Percentiles rank a stretch among this genome's conserved stretches.
phyloP scores from a whole-genome alignment of 306 rosid genomes.

The Parietaria judaica region DNA sequence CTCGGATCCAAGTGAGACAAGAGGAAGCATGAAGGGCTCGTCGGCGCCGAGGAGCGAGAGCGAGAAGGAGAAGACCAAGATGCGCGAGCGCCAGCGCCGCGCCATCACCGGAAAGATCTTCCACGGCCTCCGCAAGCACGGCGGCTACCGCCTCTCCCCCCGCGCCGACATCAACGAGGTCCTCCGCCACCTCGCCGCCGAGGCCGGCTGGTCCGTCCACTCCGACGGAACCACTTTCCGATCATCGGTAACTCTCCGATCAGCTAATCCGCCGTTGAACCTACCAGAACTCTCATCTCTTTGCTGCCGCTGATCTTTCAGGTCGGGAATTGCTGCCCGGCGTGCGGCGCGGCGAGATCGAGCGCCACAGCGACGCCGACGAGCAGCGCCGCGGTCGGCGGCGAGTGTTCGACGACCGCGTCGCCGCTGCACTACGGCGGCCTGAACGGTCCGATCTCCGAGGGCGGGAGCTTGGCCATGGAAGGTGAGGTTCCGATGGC shows the following conservation, averaged over 20 bases:
- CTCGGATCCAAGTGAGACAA: background rate
- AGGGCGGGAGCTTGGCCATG: background rate
- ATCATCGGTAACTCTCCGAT: slow-evolving; percentile 6
- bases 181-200: slow-evolving; percentile 39
- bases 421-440: slow-evolving; percentile 14
- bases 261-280: background rate
- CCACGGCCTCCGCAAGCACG: slow-evolving; percentile 42
- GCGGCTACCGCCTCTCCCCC: slow-evolving; percentile 37
- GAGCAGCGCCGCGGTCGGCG: slow-evolving; percentile 17
- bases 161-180: slow-evolving; percentile 49
- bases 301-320: background rate
- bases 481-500: slow-evolving; percentile 13
- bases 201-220: slow-evolving; percentile 40
- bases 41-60: slow-evolving; percentile 27
- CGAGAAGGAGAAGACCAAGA: slow-evolving; percentile 48
- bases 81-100: slow-evolving; percentile 46
- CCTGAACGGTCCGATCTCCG: slow-evolving; percentile 8
- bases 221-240: slow-evolving; percentile 48
- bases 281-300: background rate
- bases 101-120: slow-evolving; percentile 48
- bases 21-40: background rate
- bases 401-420: slow-evolving; percentile 33
- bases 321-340: slow-evolving; percentile 32
- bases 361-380: slow-evolving; percentile 20
- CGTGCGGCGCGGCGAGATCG: slow-evolving; percentile 25